Percentiles rank a stretch among this genome's conserved stretches.
phyloP scores from a whole-genome alignment of 1,284 basidiomycete genomes.

The Mrakiaceae sp. region DNA sequence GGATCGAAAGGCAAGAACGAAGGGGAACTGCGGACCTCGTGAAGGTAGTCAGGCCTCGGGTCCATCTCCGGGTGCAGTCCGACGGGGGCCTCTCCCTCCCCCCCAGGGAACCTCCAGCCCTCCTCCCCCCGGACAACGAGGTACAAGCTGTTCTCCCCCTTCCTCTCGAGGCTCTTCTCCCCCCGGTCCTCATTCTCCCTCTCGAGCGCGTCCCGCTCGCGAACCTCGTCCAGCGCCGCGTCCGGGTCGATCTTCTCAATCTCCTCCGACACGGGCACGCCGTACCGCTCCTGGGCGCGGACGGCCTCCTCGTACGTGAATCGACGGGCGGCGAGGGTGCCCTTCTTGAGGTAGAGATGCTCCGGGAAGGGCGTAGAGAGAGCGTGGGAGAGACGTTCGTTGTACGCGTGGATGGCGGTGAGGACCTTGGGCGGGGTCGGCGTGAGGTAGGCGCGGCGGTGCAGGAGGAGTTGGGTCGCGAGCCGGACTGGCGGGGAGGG shows the following conservation, averaged over 20 bases:
- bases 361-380: constrained; percentile 5
- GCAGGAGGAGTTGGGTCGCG: constrained; percentile 10
- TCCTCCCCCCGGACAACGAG: neutral
- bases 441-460: constrained; percentile 14
- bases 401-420: constrained; percentile 6
- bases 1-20: too few relatives aligned
- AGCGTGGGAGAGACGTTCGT: constrained; percentile 1
- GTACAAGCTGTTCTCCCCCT: constrained; percentile 15
- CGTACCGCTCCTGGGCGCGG: neutral
- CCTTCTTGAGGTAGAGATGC: constrained; percentile 13
- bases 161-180: constrained; percentile 2
- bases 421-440: neutral
- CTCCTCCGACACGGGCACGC: neutral
- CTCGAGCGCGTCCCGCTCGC: neutral
- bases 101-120: constrained; percentile 15
- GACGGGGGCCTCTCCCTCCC: neutral
- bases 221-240: constrained; percentile 3
- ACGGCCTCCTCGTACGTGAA: constrained; percentile 9
- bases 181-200: neutral
- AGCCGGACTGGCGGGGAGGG: neutral
- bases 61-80: neutral
- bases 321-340: constrained; percentile 11
- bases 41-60: neutral
- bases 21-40: too few relatives aligned
- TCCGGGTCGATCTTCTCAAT: constrained; percentile 13